These are phyloP conservation scores for Ceriops tagal DNA, from an alignment of 345 rosid genomes.

Conservation along the genomic window DNA sequence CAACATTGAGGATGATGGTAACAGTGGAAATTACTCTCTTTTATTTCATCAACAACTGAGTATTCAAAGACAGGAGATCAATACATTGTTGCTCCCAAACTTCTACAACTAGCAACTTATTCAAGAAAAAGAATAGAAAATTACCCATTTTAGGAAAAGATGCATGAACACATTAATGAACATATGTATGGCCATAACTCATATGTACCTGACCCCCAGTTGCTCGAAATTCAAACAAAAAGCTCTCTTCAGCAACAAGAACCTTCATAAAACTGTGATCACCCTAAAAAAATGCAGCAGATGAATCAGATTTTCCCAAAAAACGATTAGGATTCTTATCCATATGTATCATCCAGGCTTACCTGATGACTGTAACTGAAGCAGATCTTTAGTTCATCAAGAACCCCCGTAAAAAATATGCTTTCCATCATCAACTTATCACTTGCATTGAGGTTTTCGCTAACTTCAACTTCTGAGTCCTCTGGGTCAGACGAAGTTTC, in stretches of 20 bases:
- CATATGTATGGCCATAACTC: slow-evolving; percentile 11
- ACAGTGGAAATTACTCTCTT: no score
- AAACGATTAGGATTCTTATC: slow-evolving; percentile 17
- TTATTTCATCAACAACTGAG: no score
- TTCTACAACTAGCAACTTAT: no score
- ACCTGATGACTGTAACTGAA: slow-evolving; percentile 70
- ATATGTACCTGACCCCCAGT: slow-evolving; percentile 82
- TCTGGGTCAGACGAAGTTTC: slow-evolving; percentile 83
- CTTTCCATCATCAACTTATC: slow-evolving; percentile 52
- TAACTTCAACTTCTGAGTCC: slow-evolving; percentile 59
- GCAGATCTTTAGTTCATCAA: slow-evolving; percentile 83
- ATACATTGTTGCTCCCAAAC: no score
- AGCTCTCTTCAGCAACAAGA: slow-evolving; percentile 73
- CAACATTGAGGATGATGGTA: no score
- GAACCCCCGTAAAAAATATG: slow-evolving; percentile 74
- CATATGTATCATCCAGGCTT: slow-evolving; percentile 20
- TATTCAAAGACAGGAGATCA: no score
- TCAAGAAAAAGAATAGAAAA: no score
- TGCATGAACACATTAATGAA: slow-evolving; percentile 17
- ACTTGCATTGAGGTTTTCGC: slow-evolving; percentile 32
- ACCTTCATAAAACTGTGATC: slow-evolving; percentile 58
- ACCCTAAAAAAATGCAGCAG: slow-evolving; percentile 39
- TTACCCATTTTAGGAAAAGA: neutral
- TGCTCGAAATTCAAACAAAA: slow-evolving; percentile 82
- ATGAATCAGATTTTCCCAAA: slow-evolving; percentile 30